Evolutionary conservation across 176 grass and related monocot genomes (phyloP).

Genomic region (Carex myosuroides): DNA sequence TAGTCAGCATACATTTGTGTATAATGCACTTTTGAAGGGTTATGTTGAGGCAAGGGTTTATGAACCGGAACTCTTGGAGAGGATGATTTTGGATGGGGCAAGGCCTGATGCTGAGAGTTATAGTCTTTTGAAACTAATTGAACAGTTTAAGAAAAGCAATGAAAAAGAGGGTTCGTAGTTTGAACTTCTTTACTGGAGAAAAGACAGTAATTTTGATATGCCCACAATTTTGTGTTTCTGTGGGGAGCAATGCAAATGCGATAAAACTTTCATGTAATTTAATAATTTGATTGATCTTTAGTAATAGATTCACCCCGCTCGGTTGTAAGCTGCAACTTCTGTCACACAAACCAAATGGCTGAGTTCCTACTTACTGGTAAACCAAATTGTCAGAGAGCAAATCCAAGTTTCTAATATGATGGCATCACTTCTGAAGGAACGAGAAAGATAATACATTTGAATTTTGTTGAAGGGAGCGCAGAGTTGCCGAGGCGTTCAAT

Average conservation of each 20-base stretch:
- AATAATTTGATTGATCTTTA: not conserved
- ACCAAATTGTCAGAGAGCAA: not conserved
- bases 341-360: not conserved
- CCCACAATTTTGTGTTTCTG: not conserved
- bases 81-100: constrained; percentile 84
- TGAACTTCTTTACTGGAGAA: not conserved
- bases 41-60: constrained; percentile 73
- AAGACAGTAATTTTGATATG: not conserved
- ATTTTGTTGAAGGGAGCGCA: not conserved
- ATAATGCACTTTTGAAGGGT: constrained; percentile 78
- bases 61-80: constrained; percentile 59
- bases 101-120: constrained; percentile 76
- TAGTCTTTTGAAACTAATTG: constrained; percentile 62
- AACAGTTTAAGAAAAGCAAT: constrained; percentile 46
- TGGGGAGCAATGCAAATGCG: not conserved
- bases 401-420: not conserved
- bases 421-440: not conserved
- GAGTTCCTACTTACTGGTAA: not conserved
- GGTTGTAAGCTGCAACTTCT: not conserved
- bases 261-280: not conserved
- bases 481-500: too few species aligned
- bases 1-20: constrained; percentile 69
- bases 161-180: not conserved
- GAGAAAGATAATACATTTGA: not conserved
- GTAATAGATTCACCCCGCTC: not conserved